These are phyloP conservation scores for Laetiporus sulphureus DNA, from an alignment of 1,284 basidiomycete genomes.

Conservation along the genomic window DNA sequence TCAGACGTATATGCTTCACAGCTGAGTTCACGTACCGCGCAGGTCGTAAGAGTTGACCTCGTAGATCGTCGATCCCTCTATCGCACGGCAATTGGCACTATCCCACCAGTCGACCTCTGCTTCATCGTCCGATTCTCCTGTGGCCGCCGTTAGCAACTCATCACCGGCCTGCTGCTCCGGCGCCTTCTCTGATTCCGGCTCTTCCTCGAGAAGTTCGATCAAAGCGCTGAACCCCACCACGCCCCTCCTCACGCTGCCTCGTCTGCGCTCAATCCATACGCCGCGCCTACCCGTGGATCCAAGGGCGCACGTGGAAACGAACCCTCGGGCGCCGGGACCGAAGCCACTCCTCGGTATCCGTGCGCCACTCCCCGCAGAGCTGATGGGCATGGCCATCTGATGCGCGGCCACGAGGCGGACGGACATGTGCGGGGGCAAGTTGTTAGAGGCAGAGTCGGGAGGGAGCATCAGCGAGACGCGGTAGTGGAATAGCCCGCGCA, in stretches of 20 bases:
- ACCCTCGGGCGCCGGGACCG: constrained; percentile 26
- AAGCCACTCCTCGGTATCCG: constrained; percentile 14
- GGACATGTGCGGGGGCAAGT: constrained; percentile 20
- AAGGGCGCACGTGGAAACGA: constrained; percentile 38
- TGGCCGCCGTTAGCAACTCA: not conserved
- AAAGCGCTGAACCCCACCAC: constrained; percentile 29
- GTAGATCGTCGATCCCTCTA: constrained; percentile 32
- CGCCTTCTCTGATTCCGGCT: not conserved
- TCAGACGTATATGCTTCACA: not conserved
- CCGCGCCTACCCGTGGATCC: constrained; percentile 40
- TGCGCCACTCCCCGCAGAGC: not conserved
- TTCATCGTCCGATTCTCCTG: not conserved
- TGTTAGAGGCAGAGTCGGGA: not conserved
- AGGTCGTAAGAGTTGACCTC: constrained; percentile 41
- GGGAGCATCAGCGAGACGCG: constrained; percentile 21
- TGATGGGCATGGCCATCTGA: constrained; percentile 16
- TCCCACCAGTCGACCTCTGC: constrained; percentile 3
- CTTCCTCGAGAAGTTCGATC: not conserved
- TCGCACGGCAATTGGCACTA: constrained; percentile 4
- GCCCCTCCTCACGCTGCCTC: constrained; percentile 31
- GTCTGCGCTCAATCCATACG: constrained; percentile 42
- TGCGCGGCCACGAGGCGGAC: constrained; percentile 28
- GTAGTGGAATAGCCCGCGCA: constrained; percentile 47
- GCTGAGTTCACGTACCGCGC: constrained; percentile 30
- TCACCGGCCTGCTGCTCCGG: not conserved